Evolutionary conservation across 805 yeast species (phyloP).

Genomic region (Saturnispora saitoi): DNA sequence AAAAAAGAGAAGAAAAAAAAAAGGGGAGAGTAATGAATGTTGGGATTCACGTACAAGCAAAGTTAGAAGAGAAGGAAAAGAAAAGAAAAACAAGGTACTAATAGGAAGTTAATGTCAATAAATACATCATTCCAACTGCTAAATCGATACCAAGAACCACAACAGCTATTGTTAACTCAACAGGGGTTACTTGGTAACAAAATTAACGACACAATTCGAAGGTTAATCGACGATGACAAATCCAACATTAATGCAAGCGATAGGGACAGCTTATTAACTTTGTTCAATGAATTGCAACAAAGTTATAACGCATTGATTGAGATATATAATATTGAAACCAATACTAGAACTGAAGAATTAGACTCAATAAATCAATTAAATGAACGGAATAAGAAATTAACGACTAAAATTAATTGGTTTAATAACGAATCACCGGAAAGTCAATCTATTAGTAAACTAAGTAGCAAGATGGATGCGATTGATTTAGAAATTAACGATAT

Average conservation of each 20-base stretch:
- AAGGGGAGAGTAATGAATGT: neutral
- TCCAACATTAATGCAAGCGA: neutral
- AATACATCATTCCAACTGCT: neutral
- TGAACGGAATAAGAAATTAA: slow-evolving; percentile 33
- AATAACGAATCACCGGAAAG: slow-evolving; percentile 37
- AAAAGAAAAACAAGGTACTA: neutral
- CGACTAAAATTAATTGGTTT: slow-evolving; percentile 31
- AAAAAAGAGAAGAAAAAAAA: neutral
- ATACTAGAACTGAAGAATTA: slow-evolving; percentile 9
- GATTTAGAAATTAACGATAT: slow-evolving; percentile 33
- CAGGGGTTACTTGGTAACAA: neutral
- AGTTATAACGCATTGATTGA: slow-evolving; percentile 38
- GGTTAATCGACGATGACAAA: neutral
- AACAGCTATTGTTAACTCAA: neutral
- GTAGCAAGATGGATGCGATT: slow-evolving; percentile 27
- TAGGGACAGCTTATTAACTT: neutral
- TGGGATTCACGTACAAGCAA: neutral
- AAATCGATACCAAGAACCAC: neutral
- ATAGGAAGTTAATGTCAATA: neutral
- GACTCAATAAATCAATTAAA: slow-evolving; percentile 19
- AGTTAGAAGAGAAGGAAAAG: too few species aligned
- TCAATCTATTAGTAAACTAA: slow-evolving; percentile 29
- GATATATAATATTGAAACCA: slow-evolving; percentile 32
- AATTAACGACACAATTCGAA: neutral
- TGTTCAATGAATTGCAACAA: slow-evolving; percentile 32